A percentile compares a stretch with the other conserved stretches of the same genome.
Conservation (phyloP, 2,329 filamentous ascomycete species). For the Parafenestella ontariensis region DNA sequence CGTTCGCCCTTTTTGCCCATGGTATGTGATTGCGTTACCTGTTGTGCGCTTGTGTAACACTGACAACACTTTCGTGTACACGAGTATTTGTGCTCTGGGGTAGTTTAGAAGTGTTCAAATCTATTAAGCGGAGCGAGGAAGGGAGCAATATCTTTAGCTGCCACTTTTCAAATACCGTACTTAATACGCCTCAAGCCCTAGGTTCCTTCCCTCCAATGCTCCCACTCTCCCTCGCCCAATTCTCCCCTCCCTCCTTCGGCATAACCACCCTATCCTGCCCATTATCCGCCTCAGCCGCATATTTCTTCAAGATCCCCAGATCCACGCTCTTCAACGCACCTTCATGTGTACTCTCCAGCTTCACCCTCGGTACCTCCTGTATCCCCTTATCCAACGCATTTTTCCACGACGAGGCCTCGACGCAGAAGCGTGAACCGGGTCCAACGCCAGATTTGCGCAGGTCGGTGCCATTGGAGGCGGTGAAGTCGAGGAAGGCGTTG, state of each 20-base stretch:
- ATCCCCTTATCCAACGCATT: constrained; percentile 44
- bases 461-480: constrained; percentile 63
- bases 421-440: constrained; percentile 65
- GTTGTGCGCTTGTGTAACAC: no score
- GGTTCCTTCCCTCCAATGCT: constrained; percentile 38
- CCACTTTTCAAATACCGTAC: no score
- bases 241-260: constrained; percentile 12
- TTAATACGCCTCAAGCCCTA: constrained; percentile 22
- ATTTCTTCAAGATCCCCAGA: constrained; percentile 57
- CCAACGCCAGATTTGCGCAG: constrained; percentile 61
- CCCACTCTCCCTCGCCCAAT: constrained; percentile 21
- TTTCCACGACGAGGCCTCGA: constrained; percentile 64
- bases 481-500: constrained; percentile 66
- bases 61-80: no score
- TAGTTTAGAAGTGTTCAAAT: no score
- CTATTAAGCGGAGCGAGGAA: no score
- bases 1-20: no score
- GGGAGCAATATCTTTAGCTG: no score
- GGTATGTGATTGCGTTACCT: no score
- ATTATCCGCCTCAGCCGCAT: constrained; percentile 50
- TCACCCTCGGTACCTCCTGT: constrained; percentile 50
- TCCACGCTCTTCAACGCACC: constrained; percentile 57
- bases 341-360: constrained; percentile 60
- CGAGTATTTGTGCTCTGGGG: no score
- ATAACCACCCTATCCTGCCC: constrained; percentile 12